phyloP scores from a whole-genome alignment of 2,329 filamentous ascomycete species.

The Moelleriella libera region DNA sequence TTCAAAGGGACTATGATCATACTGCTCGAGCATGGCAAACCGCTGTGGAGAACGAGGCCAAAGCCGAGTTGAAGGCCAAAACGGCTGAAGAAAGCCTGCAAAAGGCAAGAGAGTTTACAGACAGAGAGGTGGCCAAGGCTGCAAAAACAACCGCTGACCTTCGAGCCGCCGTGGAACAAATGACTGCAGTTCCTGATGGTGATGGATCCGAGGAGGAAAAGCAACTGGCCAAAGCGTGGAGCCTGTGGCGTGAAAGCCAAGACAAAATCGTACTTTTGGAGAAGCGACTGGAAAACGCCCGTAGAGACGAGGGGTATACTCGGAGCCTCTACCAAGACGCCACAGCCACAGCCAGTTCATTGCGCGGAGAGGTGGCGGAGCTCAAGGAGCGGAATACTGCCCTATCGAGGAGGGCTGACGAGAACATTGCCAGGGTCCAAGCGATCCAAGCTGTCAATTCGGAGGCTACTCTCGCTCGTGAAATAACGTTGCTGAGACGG shows the following conservation, averaged over 20 bases:
- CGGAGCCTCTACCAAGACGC: conserved; percentile 45
- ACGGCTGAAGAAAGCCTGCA: conserved; percentile 20
- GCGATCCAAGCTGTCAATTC: conserved; percentile 26
- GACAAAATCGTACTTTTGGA: conserved; percentile 26
- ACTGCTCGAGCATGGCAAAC: conserved; percentile 33
- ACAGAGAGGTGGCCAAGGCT: conserved; percentile 22
- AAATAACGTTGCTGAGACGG: conserved; percentile 25
- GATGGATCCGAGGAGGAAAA: conserved; percentile 12
- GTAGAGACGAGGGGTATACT: conserved; percentile 40
- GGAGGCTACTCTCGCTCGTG: conserved; percentile 17
- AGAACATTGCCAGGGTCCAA: conserved; percentile 33
- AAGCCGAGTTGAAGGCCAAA: conserved; percentile 30
- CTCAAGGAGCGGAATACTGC: conserved; percentile 26
- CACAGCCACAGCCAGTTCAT: conserved; percentile 29
- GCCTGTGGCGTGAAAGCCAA: conserved; percentile 20
- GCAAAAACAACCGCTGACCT: conserved; percentile 22
- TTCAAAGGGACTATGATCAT: conserved; percentile 25
- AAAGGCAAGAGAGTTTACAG: conserved; percentile 11
- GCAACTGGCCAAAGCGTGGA: conserved; percentile 13
- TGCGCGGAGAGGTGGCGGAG: conserved; percentile 30
- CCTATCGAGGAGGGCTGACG: conserved; percentile 25
- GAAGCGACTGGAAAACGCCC: conserved; percentile 22
- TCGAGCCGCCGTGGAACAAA: conserved; percentile 15
- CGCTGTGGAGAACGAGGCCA: conserved; percentile 35
- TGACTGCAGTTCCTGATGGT: conserved; percentile 12